Conservation (phyloP, 2,329 filamentous ascomycete species). For the Phaeoacremonium minimum region DNA sequence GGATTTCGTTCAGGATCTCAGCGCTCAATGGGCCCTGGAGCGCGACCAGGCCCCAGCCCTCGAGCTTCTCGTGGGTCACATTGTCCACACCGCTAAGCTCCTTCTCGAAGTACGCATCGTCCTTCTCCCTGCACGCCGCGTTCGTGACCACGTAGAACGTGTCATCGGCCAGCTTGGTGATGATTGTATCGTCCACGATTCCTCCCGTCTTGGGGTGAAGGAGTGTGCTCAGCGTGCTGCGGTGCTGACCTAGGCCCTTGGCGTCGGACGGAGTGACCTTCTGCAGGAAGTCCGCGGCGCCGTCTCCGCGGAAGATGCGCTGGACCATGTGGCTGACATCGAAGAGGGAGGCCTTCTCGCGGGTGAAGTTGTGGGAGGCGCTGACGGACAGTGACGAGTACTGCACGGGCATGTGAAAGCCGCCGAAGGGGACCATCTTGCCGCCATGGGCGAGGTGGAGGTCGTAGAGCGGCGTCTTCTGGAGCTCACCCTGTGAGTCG, state of each 20-base stretch:
- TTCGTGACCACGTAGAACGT: slow-evolving; percentile 94
- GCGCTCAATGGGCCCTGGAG: slow-evolving; percentile 81
- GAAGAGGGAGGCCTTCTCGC: slow-evolving; percentile 83
- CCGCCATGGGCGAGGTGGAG: slow-evolving; percentile 62
- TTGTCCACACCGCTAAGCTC: slow-evolving; percentile 47
- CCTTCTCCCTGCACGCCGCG: slow-evolving; percentile 86
- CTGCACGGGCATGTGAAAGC: slow-evolving; percentile 88
- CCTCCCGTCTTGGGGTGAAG: slow-evolving; percentile 77
- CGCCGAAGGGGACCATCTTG: slow-evolving; percentile 96
- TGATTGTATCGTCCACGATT: slow-evolving; percentile 91
- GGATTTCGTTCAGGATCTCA: slow-evolving; percentile 60
- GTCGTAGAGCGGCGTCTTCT: slow-evolving; percentile 29
- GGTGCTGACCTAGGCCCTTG: slow-evolving; percentile 57
- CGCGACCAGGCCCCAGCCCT: slow-evolving; percentile 75
- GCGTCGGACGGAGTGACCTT: slow-evolving; percentile 76
- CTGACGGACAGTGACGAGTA: slow-evolving; percentile 74
- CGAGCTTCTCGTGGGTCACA: slow-evolving; percentile 43
- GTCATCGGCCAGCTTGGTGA: slow-evolving; percentile 72
- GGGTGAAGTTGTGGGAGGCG: slow-evolving; percentile 87
- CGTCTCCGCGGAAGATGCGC: slow-evolving; percentile 77
- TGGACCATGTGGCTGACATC: slow-evolving; percentile 98
- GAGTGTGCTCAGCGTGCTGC: slow-evolving; percentile 79
- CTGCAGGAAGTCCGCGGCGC: slow-evolving; percentile 77
- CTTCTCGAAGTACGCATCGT: slow-evolving; percentile 69
- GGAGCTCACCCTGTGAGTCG: slow-evolving; percentile 11